Conservation (phyloP, 2,329 filamentous ascomycete genomes). For the Penicillium sp. region DNA sequence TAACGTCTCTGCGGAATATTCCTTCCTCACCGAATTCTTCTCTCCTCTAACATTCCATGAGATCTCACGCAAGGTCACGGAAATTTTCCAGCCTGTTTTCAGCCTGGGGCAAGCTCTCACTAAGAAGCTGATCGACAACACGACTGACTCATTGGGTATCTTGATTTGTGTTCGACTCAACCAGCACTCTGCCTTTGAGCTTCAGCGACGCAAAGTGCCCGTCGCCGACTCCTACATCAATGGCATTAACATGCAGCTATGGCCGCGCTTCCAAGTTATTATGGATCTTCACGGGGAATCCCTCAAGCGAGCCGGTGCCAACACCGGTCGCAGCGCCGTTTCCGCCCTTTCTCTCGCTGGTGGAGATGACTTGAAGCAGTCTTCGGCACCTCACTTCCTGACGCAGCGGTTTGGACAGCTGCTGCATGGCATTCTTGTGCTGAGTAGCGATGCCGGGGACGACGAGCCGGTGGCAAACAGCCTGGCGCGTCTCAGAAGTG, state of each 20-base stretch:
- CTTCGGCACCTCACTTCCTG: conserved; percentile 76
- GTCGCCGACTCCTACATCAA: conserved; percentile 91
- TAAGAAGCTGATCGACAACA: conserved; percentile 72
- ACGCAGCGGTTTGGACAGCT: conserved; percentile 97
- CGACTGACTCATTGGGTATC: conserved; percentile 81
- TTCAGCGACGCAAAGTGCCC: conserved; percentile 88
- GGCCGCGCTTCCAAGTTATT: conserved; percentile 91
- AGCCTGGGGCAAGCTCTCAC: conserved; percentile 77
- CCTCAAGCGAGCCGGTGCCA: conserved; percentile 61
- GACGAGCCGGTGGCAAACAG: conserved; percentile 90
- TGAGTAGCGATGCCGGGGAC: conserved; percentile 89
- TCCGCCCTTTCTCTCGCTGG: conserved; percentile 58
- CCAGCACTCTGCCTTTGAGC: conserved; percentile 89
- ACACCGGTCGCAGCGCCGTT: conserved; percentile 51
- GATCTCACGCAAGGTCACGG: conserved; percentile 79
- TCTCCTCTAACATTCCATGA: conserved; percentile 72
- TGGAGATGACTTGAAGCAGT: conserved; percentile 45
- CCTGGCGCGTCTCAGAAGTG: conserved; percentile 71
- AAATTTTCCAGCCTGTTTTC: conserved; percentile 89
- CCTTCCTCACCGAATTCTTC: conserved; percentile 90
- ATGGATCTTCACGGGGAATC: conserved; percentile 94
- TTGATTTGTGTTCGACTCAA: conserved; percentile 91
- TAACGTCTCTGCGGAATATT: conserved; percentile 93
- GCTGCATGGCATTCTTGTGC: conserved; percentile 75
- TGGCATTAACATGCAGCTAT: conserved; percentile 90